A percentile compares a stretch with the other conserved stretches of the same genome.
Evolutionary conservation across 495 filamentous ascomycete genomes (phyloP).

Genomic region (Lophiostoma macrostomum): DNA sequence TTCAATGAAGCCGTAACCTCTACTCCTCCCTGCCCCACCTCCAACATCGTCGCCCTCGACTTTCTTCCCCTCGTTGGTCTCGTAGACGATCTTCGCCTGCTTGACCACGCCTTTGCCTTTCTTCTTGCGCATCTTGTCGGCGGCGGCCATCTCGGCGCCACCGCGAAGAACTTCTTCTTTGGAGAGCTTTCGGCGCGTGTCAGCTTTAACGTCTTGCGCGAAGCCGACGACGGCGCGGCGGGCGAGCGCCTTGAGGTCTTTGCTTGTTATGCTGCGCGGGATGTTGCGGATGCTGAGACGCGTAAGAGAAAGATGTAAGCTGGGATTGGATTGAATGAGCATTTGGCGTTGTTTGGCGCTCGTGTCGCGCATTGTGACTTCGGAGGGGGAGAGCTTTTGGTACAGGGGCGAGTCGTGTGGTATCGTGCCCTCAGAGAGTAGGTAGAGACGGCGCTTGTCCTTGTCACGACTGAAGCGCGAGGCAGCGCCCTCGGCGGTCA

Average conservation of each 20-base stretch:
- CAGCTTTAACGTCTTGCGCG: slow-evolving; percentile 79
- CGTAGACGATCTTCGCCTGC: slow-evolving; percentile 93
- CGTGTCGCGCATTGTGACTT: slow-evolving; percentile 82
- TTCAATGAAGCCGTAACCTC: slow-evolving; percentile 97
- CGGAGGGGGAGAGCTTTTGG: slow-evolving; percentile 69
- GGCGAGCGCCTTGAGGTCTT: slow-evolving; percentile 87
- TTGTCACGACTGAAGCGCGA: slow-evolving; percentile 66
- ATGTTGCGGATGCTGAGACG: slow-evolving; percentile 94
- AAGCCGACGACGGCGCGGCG: slow-evolving; percentile 90
- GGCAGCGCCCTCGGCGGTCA: slow-evolving; percentile 65
- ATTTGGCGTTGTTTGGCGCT: slow-evolving; percentile 84
- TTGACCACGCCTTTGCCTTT: slow-evolving; percentile 91
- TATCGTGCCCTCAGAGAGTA: slow-evolving; percentile 84
- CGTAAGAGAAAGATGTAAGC: slow-evolving; percentile 83
- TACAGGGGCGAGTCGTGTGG: slow-evolving; percentile 67
- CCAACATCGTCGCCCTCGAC: slow-evolving; percentile 66
- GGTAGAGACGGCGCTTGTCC: slow-evolving; percentile 89
- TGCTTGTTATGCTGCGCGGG: slow-evolving; percentile 76
- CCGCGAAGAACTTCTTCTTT: slow-evolving; percentile 81
- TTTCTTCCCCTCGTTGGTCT: slow-evolving; percentile 77
- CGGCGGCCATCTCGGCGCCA: slow-evolving; percentile 71
- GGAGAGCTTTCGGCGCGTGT: slow-evolving; percentile 68
- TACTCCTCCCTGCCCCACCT: slow-evolving; percentile 72
- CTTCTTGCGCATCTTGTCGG: slow-evolving; percentile 70
- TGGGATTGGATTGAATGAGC: slow-evolving; percentile 85